Evolutionary conservation across 371 early-diverging fungal species (phyloP), one percentile per base, ranked within the genome.

Genomic region (Mucor irregularis): DNA sequence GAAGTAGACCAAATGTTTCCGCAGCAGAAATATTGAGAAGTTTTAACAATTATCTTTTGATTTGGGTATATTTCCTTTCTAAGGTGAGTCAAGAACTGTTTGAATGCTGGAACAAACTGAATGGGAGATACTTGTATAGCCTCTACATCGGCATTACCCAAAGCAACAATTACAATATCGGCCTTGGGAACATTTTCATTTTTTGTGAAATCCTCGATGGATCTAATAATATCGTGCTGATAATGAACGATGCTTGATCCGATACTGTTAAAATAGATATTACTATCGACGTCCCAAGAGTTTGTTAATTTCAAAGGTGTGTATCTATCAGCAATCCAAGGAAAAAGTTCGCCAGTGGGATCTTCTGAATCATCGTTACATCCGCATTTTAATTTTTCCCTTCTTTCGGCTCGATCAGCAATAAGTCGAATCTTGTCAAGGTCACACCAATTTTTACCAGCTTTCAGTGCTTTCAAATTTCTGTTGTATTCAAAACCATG

Each of bases 21-120:
- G 53, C 71, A 69, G 28, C 69, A 66, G 42, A 71, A 73, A 13
- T 61, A 68, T 24, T 73, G 71, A 0, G 77, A 73, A 6, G 77
- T 71, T 11, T 69, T 64, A 0, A 76, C 50, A 42, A 76, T 59
- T 24, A 76, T 71, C 4, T 48, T 49, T 38, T 76, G 73, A 16
- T 49, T 42, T 1, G 71, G 73, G 39, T 76, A 76, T 2, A 71
- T 33, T 0, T 56, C 30, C 10, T 47, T 16, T n/a, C 57, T 44
- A 1, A 71, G 22, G n/a, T 55, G 43, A n/a, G 28, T 11, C 1
- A 76, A 26, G 6, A 71, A 34, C 13, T 51, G 45, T 7, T 26
- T 31, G 44, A 73, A 70, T 8, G 57, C 16, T 14, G 43, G 28
- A 0, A 25, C 54, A 38, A 74, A 74, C 3, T 69, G 55, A 1